Base-by-base conservation (phyloP, 768 basidiomycete species). In the Panaeolus cyanescens region DNA sequence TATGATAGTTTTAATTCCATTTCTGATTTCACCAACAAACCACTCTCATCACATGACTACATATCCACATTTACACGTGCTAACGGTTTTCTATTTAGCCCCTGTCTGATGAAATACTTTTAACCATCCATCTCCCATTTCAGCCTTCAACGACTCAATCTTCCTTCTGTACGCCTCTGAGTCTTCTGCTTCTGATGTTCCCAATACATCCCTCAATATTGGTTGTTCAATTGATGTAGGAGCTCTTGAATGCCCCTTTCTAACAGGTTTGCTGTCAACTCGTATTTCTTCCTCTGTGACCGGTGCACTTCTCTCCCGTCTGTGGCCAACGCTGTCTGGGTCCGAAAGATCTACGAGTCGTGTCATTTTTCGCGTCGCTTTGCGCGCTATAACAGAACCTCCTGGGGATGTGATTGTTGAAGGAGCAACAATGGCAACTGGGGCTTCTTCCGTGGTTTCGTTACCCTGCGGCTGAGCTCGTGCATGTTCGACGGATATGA, bases 41-140 rank as follows among this genome's bases (percentile, higher is more conserved):
- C 36, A 61, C 65, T 59, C 39, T 59, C 59, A 63, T 62, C 64
- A 63, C 63, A 63, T 64, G 65, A 63, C 55, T 56, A 32, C 39
- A 9, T 45, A 61, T 32, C 15, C 36, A 37, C 36, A 37, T 55
- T 28, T 56, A 40, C 54, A 57, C 37, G 37, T 58, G 63, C 37
- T 30, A 62, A 34, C 65, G 62, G 45, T 72, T 64, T 31, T 65
- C 45, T 50, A 50, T 28, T 50, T 50, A 50, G 45, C 45, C 45
- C 45, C 45, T 50, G 45, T 72, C 63, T 76, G 75, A 45, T 85
- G 91, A 67, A 91, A 88, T 32, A 95, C 92, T 72, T 90, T 91
- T 68, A 96, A 68, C 93, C 92, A 96, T 9, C 88, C 87, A 22
- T 95, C 94, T 2, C 94, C 94, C 82, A 95, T 93, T 68, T 96